phyloP scores from a whole-genome alignment of 768 basidiomycete species.

The Phanerodontia chrysosporium region DNA sequence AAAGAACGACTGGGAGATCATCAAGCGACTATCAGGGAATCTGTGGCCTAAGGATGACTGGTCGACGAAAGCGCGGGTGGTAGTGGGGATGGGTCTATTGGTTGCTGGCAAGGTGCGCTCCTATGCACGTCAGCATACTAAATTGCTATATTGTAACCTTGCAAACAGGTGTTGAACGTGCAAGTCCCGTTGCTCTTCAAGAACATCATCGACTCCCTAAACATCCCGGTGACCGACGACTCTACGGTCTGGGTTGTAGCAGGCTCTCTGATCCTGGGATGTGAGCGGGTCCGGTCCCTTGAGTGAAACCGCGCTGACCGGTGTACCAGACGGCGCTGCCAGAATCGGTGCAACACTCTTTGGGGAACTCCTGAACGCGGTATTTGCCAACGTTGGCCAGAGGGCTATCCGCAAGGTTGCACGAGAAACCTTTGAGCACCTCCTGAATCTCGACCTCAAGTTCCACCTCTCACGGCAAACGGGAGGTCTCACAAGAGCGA shows the following conservation, averaged over 20 bases:
- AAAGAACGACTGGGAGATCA: conserved; percentile 80
- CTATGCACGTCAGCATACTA: background rate
- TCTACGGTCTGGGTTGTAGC: conserved; percentile 89
- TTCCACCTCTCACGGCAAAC: conserved; percentile 95
- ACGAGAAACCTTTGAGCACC: conserved; percentile 90
- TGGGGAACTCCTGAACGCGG: conserved; percentile 88
- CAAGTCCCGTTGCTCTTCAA: conserved; percentile 99
- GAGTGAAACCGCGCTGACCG: background rate
- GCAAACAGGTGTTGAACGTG: conserved; percentile 78
- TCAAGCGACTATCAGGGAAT: conserved; percentile 77
- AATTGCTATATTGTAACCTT: background rate
- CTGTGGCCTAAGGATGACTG: conserved; percentile 91
- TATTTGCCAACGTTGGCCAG: conserved; percentile 95
- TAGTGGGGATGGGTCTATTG: conserved; percentile 77
- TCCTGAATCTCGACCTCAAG: conserved; percentile 83
- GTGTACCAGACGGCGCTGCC: conserved; percentile 77
- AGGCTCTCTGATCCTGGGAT: conserved; percentile 87
- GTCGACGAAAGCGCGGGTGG: conserved; percentile 75
- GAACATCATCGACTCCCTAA: conserved; percentile 82
- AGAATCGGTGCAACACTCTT: conserved; percentile 88
- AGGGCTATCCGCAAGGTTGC: conserved; percentile 92
- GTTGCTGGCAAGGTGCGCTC: conserved; percentile 76
- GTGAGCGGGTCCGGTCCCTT: conserved; percentile 42
- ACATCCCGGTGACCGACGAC: conserved; percentile 68
- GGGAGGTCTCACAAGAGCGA: conserved; percentile 92